Evolutionary conservation across 2,329 filamentous ascomycete genomes (phyloP).

Genomic region (Parastagonospora avenae): DNA sequence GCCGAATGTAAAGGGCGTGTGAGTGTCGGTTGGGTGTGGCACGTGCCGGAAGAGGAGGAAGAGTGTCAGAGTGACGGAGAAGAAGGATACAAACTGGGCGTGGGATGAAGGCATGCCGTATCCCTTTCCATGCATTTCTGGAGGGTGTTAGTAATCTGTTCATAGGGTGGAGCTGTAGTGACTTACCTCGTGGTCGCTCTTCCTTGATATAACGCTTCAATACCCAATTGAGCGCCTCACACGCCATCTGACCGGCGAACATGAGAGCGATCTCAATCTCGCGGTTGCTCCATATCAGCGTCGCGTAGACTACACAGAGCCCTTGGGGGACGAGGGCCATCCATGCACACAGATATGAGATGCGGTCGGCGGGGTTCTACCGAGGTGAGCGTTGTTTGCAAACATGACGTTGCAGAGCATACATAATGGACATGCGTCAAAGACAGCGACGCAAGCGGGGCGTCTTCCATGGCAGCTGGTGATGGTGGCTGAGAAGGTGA

Average conservation of each 20-base stretch:
- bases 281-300: conserved; percentile 87
- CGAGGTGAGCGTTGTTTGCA: conserved; percentile 20
- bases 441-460: conserved; percentile 83
- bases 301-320: conserved; percentile 86
- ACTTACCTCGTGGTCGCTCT: conserved; percentile 78
- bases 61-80: conserved; percentile 80
- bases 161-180: not conserved
- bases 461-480: conserved; percentile 49
- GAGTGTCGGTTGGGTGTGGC: conserved; percentile 53
- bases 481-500: not conserved
- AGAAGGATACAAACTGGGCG: conserved; percentile 92
- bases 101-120: conserved; percentile 98
- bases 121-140: conserved; percentile 80
- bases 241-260: conserved; percentile 88
- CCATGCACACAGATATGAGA: conserved; percentile 90
- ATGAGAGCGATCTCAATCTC: conserved; percentile 88
- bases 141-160: conserved; percentile 9
- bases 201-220: conserved; percentile 93
- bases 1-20: conserved; percentile 62
- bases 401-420: conserved; percentile 37
- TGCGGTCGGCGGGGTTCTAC: conserved; percentile 80
- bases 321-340: conserved; percentile 93
- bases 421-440: conserved; percentile 97
- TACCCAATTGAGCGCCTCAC: conserved; percentile 87
- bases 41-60: conserved; percentile 82